A percentile compares a stretch with the other conserved stretches of the same genome.
These are phyloP conservation scores for Filosporella fistucella DNA, from an alignment of 495 filamentous ascomycete species.

Conservation along the genomic window DNA sequence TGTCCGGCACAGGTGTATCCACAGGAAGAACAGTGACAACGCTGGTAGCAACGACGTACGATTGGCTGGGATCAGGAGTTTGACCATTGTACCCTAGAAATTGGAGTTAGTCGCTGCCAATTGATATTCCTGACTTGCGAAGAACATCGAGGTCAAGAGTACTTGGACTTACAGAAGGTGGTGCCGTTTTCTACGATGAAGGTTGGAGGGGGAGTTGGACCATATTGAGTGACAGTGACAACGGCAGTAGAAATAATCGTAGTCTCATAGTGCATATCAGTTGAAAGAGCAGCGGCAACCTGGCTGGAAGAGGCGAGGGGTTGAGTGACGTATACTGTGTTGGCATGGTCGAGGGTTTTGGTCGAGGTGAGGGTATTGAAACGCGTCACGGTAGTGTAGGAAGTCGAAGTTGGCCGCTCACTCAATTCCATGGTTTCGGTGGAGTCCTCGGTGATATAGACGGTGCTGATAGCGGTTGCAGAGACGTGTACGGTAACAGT, in stretches of 20 bases:
- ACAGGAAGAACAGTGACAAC: constrained; percentile 12
- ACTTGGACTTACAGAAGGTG: no score
- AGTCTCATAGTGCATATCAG: constrained; percentile 3
- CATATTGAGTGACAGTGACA: background rate
- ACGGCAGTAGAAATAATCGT: constrained; percentile 4
- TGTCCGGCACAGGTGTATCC: background rate
- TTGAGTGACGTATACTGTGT: background rate
- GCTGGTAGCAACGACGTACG: constrained; percentile 12
- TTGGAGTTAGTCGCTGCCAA: no score
- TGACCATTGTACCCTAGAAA: constrained; percentile 18
- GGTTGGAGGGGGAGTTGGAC: background rate
- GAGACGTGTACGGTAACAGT: constrained; percentile 14
- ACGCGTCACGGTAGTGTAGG: constrained; percentile 12
- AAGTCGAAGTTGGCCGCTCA: background rate
- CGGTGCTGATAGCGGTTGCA: constrained; percentile 9
- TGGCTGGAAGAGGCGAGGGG: background rate
- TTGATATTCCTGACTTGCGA: no score
- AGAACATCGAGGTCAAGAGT: no score
- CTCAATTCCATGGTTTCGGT: background rate
- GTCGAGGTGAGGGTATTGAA: constrained; percentile 1
- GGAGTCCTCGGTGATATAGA: constrained; percentile 5
- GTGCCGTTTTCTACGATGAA: constrained; percentile 16
- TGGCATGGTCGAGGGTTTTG: background rate
- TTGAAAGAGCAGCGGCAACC: background rate
- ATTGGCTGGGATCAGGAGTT: constrained; percentile 2